Evolutionary conservation across 1,139 yeast genomes (phyloP), one percentile per base, ranked within the genome.

Genomic region (Tardiomyces digboiensis): DNA sequence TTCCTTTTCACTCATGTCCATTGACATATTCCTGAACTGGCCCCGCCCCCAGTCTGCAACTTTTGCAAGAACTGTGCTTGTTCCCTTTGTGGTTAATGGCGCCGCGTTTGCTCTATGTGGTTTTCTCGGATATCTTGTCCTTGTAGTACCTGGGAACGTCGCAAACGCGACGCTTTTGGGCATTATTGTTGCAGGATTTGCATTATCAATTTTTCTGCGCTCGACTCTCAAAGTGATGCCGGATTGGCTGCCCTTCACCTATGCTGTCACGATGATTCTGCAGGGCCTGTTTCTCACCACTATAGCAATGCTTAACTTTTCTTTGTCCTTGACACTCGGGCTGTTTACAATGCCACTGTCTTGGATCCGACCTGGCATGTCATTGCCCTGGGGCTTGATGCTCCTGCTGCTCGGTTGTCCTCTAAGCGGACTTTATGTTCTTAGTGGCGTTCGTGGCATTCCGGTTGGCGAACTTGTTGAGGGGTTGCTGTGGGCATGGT

Each of bases 241-340:
- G 3, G 18, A 33, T n/a, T 39, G 16, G 3, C 37, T 33, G 19
- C 37, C 37, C 10, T 33, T 14, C 19, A 13, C 19, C 19, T 67
- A 61, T 23, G 58, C 76, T 1, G 49, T 72, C 22, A 71, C 84
- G 2, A 70, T 81, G 46, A 68, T 81, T 45, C 75, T 76, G 50
- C 72, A 82, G 46, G 80, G 95, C 29, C 71, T 87, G 59, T 70
- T 81, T 36, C 71, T 88, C 39, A 78, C 87, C 10, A 80, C 95
- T 0, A 66, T 88, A 38, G 70, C 93, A 44, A 87, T 88, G 53
- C 75, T 89, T 37, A 89, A 91, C 62, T 91, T 89, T 62, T 73
- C 97, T 2, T 70, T 91, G 50, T 86, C 97, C 0, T 71, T 86
- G 44, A 60, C 72, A 3, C 69, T 89, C 47, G 93, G 95, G 0